phyloP scores from a whole-genome alignment of 129 eudicot genomes.

The Centaurea solstitialis region DNA sequence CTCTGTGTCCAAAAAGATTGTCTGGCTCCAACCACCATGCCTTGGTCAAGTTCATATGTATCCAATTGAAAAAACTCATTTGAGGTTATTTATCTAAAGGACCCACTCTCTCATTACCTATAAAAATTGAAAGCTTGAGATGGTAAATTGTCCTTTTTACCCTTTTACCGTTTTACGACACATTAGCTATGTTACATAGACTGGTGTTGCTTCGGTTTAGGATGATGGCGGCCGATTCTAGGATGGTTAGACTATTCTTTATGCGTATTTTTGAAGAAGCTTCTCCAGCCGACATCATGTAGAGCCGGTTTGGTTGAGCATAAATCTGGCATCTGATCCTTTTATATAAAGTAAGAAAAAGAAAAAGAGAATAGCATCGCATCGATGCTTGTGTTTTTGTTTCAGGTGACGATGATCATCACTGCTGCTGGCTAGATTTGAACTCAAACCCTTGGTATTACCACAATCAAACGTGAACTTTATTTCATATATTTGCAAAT shows the following conservation, averaged over 20 bases:
- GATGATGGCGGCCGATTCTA: background rate
- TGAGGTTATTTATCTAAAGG: background rate
- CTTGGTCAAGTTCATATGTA: conserved; percentile 9
- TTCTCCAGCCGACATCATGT: conserved; percentile 24
- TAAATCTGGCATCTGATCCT: conserved; percentile 55
- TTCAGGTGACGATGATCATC: conserved; percentile 15
- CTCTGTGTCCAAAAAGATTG: conserved; percentile 21
- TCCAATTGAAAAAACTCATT: background rate
- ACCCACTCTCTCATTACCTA: background rate
- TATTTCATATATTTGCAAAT: conserved; percentile 1
- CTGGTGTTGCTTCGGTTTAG: background rate
- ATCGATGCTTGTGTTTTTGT: conserved; percentile 27
- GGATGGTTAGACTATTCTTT: background rate
- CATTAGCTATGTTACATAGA: background rate
- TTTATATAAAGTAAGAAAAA: conserved; percentile 21
- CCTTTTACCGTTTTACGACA: conserved; percentile 7
- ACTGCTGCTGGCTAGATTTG: background rate
- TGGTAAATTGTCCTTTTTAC: conserved; percentile 2
- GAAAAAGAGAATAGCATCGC: conserved; percentile 4
- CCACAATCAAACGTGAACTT: background rate
- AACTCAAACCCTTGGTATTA: background rate
- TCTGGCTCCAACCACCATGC: background rate
- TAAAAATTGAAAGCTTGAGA: background rate
- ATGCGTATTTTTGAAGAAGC: conserved; percentile 26
- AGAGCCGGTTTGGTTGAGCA: conserved; percentile 1